These are phyloP conservation scores for Veloboletus limbatus DNA, from an alignment of 1,284 basidiomycete species.

Conservation along the genomic window DNA sequence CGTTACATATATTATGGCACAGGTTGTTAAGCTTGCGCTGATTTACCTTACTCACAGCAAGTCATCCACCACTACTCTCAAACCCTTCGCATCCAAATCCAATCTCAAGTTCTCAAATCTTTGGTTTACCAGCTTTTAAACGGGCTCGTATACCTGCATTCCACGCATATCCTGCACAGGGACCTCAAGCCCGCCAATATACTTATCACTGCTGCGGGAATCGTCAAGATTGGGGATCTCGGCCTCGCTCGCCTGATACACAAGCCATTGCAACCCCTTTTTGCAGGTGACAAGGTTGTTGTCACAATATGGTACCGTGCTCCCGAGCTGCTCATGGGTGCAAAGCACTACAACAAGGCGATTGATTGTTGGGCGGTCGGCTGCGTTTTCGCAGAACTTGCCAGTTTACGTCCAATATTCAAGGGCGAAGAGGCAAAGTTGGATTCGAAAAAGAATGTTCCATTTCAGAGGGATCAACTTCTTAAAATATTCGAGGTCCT, in stretches of 20 bases:
- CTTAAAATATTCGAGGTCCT: conserved; percentile 93
- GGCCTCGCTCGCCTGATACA: conserved; percentile 89
- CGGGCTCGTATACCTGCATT: conserved; percentile 93
- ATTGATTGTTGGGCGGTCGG: conserved; percentile 97
- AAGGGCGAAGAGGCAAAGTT: conserved; percentile 99
- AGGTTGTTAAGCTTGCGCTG: background rate
- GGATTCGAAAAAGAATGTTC: conserved; percentile 89
- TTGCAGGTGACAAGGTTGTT: conserved; percentile 95
- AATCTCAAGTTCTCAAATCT: conserved; percentile 82
- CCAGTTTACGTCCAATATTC: conserved; percentile 94
- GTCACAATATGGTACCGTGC: conserved; percentile 99
- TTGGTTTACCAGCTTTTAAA: conserved; percentile 95
- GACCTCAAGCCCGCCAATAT: conserved; percentile 99
- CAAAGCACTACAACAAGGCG: conserved; percentile 95
- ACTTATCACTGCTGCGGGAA: conserved; percentile 83
- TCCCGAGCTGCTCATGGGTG: conserved; percentile 91
- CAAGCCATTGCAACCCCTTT: conserved; percentile 82
- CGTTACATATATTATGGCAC: conserved; percentile 28
- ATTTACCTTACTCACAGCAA: conserved; percentile 58
- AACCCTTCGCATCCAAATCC: conserved; percentile 75
- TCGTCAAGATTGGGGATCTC: conserved; percentile 97
- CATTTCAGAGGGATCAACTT: conserved; percentile 94
- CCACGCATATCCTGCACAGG: conserved; percentile 91
- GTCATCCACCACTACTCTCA: conserved; percentile 97
- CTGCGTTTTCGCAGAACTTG: conserved; percentile 94